phyloP scores from a whole-genome alignment of 495 filamentous ascomycete genomes.

The Endocarpon pusillum region DNA sequence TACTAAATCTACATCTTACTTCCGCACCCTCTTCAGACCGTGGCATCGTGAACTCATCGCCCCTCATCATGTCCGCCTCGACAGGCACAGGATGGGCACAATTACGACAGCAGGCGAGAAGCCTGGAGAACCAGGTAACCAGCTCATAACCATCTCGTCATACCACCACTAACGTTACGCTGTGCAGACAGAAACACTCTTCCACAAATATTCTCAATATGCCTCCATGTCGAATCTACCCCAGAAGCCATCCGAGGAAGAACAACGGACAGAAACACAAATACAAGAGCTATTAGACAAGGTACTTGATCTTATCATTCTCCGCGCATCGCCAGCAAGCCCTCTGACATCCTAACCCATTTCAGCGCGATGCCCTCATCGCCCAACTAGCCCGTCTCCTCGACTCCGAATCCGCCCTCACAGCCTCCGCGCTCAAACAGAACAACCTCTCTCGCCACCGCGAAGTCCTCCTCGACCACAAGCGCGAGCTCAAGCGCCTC shows the following conservation, averaged over 20 bases:
- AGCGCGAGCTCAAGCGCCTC: slow-evolving; percentile 62
- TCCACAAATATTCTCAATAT: slow-evolving; percentile 92
- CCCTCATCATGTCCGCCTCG: slow-evolving; percentile 51
- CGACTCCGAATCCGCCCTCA: slow-evolving; percentile 81
- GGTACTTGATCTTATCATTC: slow-evolving; percentile 22
- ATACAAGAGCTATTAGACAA: slow-evolving; percentile 72
- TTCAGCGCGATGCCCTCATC: slow-evolving; percentile 66
- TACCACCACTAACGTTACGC: slow-evolving; percentile 2
- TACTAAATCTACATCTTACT: too few relatives aligned
- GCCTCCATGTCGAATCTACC: slow-evolving; percentile 67
- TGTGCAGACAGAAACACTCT: slow-evolving; percentile 69
- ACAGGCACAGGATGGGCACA: slow-evolving; percentile 85
- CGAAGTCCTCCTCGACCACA: slow-evolving; percentile 76
- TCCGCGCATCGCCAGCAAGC: background rate
- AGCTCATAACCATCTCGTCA: background rate
- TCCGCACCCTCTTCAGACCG: too few relatives aligned
- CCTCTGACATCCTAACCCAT: slow-evolving; percentile 4
- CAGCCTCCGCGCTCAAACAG: slow-evolving; percentile 80
- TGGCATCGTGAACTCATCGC: too few relatives aligned
- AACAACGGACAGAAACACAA: slow-evolving; percentile 58
- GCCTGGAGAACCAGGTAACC: slow-evolving; percentile 77
- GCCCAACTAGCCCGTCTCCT: slow-evolving; percentile 74
- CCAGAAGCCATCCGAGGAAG: slow-evolving; percentile 69
- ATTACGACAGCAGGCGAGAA: slow-evolving; percentile 80
- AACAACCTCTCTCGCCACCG: slow-evolving; percentile 87